Evolutionary conservation across 352 stramenopile species (phyloP).

Genomic region (Pythium rishiriense): DNA sequence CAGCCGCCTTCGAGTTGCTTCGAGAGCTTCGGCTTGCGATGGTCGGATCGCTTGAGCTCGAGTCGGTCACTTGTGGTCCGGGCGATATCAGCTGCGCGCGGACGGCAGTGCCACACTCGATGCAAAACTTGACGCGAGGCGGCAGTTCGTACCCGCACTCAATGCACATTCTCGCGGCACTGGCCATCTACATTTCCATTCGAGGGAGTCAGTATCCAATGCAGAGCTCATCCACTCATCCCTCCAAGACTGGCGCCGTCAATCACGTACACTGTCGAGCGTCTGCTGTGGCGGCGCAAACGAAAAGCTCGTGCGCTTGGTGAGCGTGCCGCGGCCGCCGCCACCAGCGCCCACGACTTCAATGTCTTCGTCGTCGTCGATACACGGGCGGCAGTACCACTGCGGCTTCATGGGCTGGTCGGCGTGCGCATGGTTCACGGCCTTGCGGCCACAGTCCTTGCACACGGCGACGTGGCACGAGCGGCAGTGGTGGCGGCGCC

Average conservation of each 20-base stretch:
- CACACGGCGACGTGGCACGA: slow-evolving; percentile 82
- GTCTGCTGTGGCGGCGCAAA: slow-evolving; percentile 37
- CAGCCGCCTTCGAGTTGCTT: slow-evolving; percentile 44
- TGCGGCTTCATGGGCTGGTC: slow-evolving; percentile 58
- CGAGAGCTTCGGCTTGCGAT: slow-evolving; percentile 34
- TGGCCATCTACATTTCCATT: slow-evolving; percentile 43
- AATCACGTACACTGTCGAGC: slow-evolving; percentile 16
- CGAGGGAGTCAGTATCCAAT: neutral
- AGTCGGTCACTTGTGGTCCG: slow-evolving; percentile 9
- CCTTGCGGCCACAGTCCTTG: slow-evolving; percentile 83
- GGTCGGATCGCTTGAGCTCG: slow-evolving; percentile 13
- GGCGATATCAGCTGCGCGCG: slow-evolving; percentile 56
- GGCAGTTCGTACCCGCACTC: slow-evolving; percentile 84
- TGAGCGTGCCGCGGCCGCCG: slow-evolving; percentile 38
- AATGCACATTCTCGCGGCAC: slow-evolving; percentile 40
- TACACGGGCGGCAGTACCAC: slow-evolving; percentile 76
- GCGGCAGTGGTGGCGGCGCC: slow-evolving; percentile 83
- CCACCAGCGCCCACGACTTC: slow-evolving; percentile 64
- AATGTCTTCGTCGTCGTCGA: slow-evolving; percentile 68
- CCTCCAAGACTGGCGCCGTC: neutral
- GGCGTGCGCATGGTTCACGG: slow-evolving; percentile 57
- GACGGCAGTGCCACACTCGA: slow-evolving; percentile 79
- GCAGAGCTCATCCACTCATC: neutral
- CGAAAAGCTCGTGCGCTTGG: slow-evolving; percentile 70
- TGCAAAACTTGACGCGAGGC: slow-evolving; percentile 82